Percentiles rank a stretch among this genome's conserved stretches.
phyloP scores from a whole-genome alignment of 2,329 filamentous ascomycete genomes.

The Alternaria angustiovoidea region DNA sequence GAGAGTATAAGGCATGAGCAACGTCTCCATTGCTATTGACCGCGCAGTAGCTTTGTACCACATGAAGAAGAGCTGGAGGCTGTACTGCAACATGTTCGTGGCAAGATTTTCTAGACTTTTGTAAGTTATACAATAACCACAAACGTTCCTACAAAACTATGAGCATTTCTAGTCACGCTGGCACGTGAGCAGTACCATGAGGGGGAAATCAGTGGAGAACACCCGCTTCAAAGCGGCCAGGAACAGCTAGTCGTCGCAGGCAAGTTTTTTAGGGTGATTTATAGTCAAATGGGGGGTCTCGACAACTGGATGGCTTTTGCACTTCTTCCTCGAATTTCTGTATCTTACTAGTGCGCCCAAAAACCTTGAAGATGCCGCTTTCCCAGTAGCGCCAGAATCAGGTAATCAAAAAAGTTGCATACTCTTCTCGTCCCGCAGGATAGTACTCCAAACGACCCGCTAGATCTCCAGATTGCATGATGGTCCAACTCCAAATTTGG shows the following conservation, averaged over 20 bases:
- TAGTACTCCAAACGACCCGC: not conserved
- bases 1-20: not conserved
- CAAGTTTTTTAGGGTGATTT: not conserved
- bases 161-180: not conserved
- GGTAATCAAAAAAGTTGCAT: not conserved
- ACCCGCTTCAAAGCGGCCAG: not conserved
- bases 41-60: not conserved
- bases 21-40: not conserved
- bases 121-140: not conserved
- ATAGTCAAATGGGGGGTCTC: not conserved
- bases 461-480: not conserved
- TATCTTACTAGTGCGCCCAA: constrained; percentile 3
- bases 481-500: not conserved
- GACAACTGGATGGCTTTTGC: not conserved
- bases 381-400: constrained; percentile 13
- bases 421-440: not conserved
- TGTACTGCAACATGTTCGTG: not conserved
- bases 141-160: not conserved
- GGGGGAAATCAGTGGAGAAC: not conserved
- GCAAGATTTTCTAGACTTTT: not conserved
- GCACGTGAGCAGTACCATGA: not conserved
- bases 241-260: not conserved
- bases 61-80: not conserved
- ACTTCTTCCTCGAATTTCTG: not conserved
- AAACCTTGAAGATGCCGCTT: constrained; percentile 1